Percentiles rank a stretch among this genome's conserved stretches.
phyloP scores from a whole-genome alignment of 805 yeast species.

The Yarrowia bubula region DNA sequence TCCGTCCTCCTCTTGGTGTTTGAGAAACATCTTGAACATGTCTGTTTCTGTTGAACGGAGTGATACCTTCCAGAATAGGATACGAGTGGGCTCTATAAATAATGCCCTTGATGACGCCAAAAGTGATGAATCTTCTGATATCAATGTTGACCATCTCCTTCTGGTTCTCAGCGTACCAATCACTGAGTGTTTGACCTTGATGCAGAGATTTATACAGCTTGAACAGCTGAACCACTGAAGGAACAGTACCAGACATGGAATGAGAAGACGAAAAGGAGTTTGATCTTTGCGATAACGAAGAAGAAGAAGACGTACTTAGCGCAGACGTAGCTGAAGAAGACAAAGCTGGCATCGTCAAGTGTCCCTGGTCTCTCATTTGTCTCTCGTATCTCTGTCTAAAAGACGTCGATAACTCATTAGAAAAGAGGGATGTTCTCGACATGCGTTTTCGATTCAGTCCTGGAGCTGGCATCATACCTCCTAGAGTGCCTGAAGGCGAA shows the following conservation, averaged over 20 bases:
- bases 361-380: constrained; percentile 16
- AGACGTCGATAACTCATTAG: constrained; percentile 5
- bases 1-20: constrained; percentile 12
- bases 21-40: background rate
- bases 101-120: constrained; percentile 79
- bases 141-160: constrained; percentile 64
- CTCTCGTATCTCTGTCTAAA: constrained; percentile 17
- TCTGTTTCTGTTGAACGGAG: constrained; percentile 10
- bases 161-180: constrained; percentile 75
- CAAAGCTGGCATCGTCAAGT: background rate
- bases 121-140: constrained; percentile 76
- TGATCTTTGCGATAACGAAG: constrained; percentile 29
- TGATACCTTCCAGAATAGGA: constrained; percentile 51
- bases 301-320: constrained; percentile 33
- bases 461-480: constrained; percentile 6
- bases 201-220: constrained; percentile 72
- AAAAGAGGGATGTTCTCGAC: constrained; percentile 1
- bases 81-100: constrained; percentile 77
- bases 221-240: constrained; percentile 66
- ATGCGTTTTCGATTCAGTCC: constrained; percentile 6
- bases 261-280: constrained; percentile 9
- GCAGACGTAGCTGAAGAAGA: constrained; percentile 22
- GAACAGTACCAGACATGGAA: constrained; percentile 30
- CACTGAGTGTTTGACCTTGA: constrained; percentile 71
- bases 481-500: constrained; percentile 34